These are phyloP conservation scores for Amaranthus palmeri DNA, from an alignment of 148 eudicot genomes.

Conservation along the genomic window DNA sequence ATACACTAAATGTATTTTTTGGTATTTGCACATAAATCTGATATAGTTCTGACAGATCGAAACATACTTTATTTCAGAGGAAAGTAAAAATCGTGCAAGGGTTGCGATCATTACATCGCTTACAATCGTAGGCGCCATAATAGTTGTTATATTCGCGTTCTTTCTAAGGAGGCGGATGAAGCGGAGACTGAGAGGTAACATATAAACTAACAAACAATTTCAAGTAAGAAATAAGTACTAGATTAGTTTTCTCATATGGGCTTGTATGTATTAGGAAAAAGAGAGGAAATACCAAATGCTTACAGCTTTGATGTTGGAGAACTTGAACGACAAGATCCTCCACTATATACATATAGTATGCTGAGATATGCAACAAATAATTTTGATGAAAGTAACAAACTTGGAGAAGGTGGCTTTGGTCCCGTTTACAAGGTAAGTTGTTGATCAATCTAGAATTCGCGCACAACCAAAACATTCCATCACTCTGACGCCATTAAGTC, in stretches of 20 bases:
- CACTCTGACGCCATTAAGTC: no score
- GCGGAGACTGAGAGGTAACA: slow-evolving; percentile 19
- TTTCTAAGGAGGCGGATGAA: slow-evolving; percentile 19
- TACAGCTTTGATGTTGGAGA: slow-evolving; percentile 16
- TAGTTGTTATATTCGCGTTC: slow-evolving; percentile 12
- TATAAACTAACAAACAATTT: not conserved
- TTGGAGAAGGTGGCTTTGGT: slow-evolving; percentile 46
- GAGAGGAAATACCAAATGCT: slow-evolving; percentile 8
- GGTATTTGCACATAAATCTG: not conserved
- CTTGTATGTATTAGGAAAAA: slow-evolving; percentile 23
- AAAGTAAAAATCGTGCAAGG: slow-evolving; percentile 11
- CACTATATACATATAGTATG: slow-evolving; percentile 28
- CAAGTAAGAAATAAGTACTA: no score
- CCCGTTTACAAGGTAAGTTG: slow-evolving; percentile 41
- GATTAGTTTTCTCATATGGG: not conserved
- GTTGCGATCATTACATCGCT: slow-evolving; percentile 22
- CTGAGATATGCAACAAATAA: slow-evolving; percentile 29
- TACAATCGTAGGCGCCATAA: slow-evolving; percentile 10
- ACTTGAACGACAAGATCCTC: slow-evolving; percentile 33
- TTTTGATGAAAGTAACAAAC: slow-evolving; percentile 27
- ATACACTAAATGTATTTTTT: not conserved
- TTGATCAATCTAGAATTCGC: not conserved
- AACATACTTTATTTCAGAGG: slow-evolving; percentile 20
- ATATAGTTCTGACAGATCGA: not conserved
- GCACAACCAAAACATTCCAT: not conserved